phyloP scores from a whole-genome alignment of 2,329 filamentous ascomycete genomes.

The Lecanosticta acicola region DNA sequence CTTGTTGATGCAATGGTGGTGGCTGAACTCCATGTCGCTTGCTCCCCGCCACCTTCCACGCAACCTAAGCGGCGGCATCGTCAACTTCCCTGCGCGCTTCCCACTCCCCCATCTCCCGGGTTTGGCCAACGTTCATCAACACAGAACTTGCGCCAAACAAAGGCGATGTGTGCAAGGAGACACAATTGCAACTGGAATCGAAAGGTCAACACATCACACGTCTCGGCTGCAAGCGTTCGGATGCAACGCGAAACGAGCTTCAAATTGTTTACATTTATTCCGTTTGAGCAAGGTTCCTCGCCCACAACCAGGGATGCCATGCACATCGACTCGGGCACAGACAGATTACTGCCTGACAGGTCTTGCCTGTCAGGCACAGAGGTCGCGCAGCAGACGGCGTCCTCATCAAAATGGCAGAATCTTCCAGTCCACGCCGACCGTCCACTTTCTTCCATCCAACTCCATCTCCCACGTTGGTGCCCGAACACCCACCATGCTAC shows the following conservation, averaged over 20 bases:
- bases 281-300: background rate
- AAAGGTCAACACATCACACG: too few species aligned
- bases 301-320: background rate
- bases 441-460: constrained; percentile 33
- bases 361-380: too few species aligned
- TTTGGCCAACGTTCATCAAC: background rate
- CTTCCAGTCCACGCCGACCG: constrained; percentile 41
- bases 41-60: too few species aligned
- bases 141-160: background rate
- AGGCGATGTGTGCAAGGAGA: too few species aligned
- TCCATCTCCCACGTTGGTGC: constrained; percentile 40
- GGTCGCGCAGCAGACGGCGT: background rate
- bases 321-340: background rate
- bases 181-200: too few species aligned
- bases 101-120: background rate
- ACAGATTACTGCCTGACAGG: background rate
- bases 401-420: constrained; percentile 3
- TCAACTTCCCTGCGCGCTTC: background rate
- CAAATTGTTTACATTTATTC: constrained; percentile 1
- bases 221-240: too few species aligned
- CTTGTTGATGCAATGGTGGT: background rate
- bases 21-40: background rate
- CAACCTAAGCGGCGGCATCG: background rate
- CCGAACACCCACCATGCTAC: constrained; percentile 34
- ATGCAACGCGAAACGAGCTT: background rate